Percentiles rank a stretch among this genome's conserved stretches.
Evolutionary conservation across 2,329 filamentous ascomycete species (phyloP).

Genomic region (Sclerotiophoma versabilis): DNA sequence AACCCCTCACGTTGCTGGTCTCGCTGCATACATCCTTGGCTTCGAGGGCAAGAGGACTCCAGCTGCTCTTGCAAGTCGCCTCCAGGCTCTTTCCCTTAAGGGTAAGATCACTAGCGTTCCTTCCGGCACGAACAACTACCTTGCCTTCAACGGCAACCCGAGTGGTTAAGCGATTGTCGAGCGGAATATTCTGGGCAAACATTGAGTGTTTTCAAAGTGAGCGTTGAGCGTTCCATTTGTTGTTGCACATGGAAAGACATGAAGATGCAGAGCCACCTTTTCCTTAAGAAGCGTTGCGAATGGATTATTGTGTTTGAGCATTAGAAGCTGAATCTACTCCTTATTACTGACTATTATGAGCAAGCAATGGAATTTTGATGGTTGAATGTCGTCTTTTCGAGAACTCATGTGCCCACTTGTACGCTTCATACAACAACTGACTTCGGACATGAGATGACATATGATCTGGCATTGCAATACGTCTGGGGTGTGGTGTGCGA

Average conservation of each 20-base stretch:
- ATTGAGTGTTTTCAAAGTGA: not conserved
- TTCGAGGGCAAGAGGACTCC: slow-evolving; percentile 57
- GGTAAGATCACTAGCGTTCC: slow-evolving; percentile 54
- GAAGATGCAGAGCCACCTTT: not conserved
- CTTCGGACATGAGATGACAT: no score
- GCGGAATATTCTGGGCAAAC: not conserved
- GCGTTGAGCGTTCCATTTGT: slow-evolving; percentile 1
- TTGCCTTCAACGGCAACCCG: slow-evolving; percentile 62
- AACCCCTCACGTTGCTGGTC: slow-evolving; percentile 56
- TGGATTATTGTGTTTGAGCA: not conserved
- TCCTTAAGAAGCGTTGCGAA: not conserved
- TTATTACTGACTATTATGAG: not conserved
- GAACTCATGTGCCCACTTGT: not conserved
- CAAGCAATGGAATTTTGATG: not conserved
- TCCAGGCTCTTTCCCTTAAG: slow-evolving; percentile 53
- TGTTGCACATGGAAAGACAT: not conserved
- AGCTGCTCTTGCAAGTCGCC: slow-evolving; percentile 57
- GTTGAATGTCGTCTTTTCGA: no score
- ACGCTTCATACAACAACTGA: not conserved
- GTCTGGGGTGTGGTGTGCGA: no score
- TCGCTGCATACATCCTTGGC: slow-evolving; percentile 73
- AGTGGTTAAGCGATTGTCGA: not conserved
- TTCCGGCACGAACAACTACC: slow-evolving; percentile 58
- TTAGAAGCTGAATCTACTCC: not conserved
- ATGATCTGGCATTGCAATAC: no score